Evolutionary conservation across 768 basidiomycete genomes (phyloP).

Genomic region (Termitomyces sp.): DNA sequence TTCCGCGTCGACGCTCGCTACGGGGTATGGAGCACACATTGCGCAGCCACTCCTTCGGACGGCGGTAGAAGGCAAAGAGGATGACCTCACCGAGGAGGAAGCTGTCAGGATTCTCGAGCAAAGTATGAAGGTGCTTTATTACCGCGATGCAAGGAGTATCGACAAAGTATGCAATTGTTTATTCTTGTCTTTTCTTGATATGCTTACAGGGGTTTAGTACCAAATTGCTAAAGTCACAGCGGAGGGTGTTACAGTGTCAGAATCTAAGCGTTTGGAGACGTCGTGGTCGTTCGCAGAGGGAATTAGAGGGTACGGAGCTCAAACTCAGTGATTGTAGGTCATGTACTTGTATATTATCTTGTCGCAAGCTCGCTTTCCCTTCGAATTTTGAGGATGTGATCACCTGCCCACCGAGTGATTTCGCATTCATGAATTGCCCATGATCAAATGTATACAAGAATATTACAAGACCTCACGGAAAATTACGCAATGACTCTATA

Average conservation of each 20-base stretch:
- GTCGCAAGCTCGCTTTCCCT: too few species aligned
- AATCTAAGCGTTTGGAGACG: constrained; percentile 71
- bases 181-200: neutral
- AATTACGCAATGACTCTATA: too few species aligned
- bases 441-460: too few species aligned
- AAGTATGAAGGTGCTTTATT: constrained; percentile 91
- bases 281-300: constrained; percentile 92
- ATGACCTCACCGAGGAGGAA: constrained; percentile 71
- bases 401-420: too few species aligned
- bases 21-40: constrained; percentile 91
- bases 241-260: constrained; percentile 74
- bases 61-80: constrained; percentile 81
- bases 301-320: constrained; percentile 86
- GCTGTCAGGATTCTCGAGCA: constrained; percentile 77
- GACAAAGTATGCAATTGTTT: constrained; percentile 68
- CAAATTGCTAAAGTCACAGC: constrained; percentile 91
- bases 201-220: constrained; percentile 49
- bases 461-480: too few species aligned
- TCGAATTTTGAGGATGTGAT: too few species aligned
- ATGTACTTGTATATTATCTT: constrained; percentile 11
- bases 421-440: too few species aligned
- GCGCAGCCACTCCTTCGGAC: constrained; percentile 91
- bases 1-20: constrained; percentile 87
- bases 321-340: constrained; percentile 62
- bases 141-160: constrained; percentile 92